Conservation (phyloP, 192 early-diverging fungal species). For the Linnemannia zychae region DNA sequence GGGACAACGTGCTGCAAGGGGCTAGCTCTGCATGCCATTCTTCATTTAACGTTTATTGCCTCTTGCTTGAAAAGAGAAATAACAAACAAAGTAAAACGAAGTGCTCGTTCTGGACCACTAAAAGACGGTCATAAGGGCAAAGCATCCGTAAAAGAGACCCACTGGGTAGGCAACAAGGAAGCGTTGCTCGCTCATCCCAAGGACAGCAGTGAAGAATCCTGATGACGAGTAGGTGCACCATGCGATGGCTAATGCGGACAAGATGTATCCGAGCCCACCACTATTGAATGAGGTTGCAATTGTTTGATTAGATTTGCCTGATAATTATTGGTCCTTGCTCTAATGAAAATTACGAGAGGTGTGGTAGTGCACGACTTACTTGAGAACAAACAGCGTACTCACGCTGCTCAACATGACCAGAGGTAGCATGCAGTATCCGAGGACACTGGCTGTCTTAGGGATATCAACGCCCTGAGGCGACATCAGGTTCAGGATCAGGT, state of each 20-base stretch:
- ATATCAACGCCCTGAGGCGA: slow-evolving; percentile 88
- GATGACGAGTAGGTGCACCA: slow-evolving; percentile 98
- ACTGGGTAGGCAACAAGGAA: slow-evolving; percentile 96
- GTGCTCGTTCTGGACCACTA: slow-evolving; percentile 39
- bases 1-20: too few species aligned
- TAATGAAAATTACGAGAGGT: not conserved
- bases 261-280: slow-evolving; percentile 70
- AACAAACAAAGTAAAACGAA: not conserved
- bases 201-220: slow-evolving; percentile 93
- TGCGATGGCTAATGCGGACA: slow-evolving; percentile 78
- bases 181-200: slow-evolving; percentile 93
- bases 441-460: slow-evolving; percentile 90
- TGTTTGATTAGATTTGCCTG: not conserved
- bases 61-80: not conserved
- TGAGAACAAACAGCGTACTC: slow-evolving; percentile 77
- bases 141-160: slow-evolving; percentile 91
- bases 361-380: slow-evolving; percentile 54
- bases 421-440: slow-evolving; percentile 97
- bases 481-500: slow-evolving; percentile 95
- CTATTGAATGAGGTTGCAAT: slow-evolving; percentile 34
- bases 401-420: slow-evolving; percentile 91
- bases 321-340: too few species aligned
- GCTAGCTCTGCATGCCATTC: not conserved
- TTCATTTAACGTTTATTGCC: not conserved
- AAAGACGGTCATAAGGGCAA: slow-evolving; percentile 94